These are phyloP conservation scores for Solanum aculeatissimum DNA, from an alignment of 305 asterid species.

Conservation along the genomic window DNA sequence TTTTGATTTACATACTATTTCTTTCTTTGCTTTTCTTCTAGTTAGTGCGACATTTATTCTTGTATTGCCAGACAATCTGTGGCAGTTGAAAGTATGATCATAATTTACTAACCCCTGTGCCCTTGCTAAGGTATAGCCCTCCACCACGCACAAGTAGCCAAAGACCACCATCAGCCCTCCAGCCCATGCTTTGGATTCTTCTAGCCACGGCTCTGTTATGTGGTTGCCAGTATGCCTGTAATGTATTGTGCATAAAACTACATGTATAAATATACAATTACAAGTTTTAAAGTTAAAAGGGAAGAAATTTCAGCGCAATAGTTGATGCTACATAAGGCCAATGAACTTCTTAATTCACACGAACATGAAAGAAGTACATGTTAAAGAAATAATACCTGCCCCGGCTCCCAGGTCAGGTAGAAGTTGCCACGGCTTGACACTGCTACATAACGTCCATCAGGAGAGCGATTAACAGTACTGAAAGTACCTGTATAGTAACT, in stretches of 20 bases:
- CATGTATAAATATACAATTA: neutral
- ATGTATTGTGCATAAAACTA: slow-evolving; percentile 1
- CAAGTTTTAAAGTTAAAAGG: neutral
- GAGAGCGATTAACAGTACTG: slow-evolving; percentile 84
- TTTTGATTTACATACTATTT: neutral
- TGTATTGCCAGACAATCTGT: neutral
- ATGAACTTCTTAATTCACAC: neutral
- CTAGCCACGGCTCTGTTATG: slow-evolving; percentile 94
- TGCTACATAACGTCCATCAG: slow-evolving; percentile 93
- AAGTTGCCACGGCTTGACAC: slow-evolving; percentile 99
- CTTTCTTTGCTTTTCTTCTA: neutral
- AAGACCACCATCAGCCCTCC: slow-evolving; percentile 99
- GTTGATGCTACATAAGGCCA: neutral
- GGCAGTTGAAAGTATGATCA: neutral
- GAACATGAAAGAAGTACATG: neutral
- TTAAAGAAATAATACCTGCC: slow-evolving; percentile 57
- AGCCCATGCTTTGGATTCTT: slow-evolving; percentile 96
- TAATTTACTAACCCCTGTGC: slow-evolving; percentile 66
- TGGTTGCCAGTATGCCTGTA: slow-evolving; percentile 94
- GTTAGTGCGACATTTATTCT: neutral
- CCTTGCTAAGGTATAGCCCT: slow-evolving; percentile 94
- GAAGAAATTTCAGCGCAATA: neutral
- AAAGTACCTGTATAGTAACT: slow-evolving; percentile 97
- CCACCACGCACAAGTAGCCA: slow-evolving; percentile 99
- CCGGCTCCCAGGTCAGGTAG: slow-evolving; percentile 98